Conservation (phyloP, 2,329 filamentous ascomycete genomes). For the Dactylellina haptotyla region DNA sequence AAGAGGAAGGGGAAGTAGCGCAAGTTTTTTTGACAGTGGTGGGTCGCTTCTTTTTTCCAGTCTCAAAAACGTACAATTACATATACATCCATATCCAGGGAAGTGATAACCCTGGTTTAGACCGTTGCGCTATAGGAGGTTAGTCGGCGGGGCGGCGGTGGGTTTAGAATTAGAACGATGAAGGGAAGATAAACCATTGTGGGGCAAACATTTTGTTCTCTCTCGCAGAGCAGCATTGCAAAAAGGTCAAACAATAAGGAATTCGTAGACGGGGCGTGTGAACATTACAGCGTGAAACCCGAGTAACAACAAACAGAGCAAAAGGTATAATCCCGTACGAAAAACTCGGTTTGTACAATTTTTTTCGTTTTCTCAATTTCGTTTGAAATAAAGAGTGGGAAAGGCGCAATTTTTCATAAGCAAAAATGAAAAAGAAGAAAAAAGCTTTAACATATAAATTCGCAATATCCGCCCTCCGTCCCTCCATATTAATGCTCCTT, state of each 20-base stretch:
- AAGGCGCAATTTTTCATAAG: not conserved
- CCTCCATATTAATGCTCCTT: too few species aligned
- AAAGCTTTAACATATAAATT: not conserved
- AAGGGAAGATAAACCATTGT: too few species aligned
- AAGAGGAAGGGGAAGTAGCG: not conserved
- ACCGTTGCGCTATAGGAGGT: too few species aligned
- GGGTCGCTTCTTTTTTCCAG: not conserved
- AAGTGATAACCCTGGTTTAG: not conserved
- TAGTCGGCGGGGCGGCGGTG: too few species aligned
- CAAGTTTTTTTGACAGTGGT: not conserved
- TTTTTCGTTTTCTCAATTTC: not conserved
- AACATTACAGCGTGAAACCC: conserved; percentile 8
- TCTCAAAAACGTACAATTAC: conserved; percentile 2
- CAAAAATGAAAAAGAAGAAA: not conserved
- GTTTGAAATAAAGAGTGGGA: not conserved
- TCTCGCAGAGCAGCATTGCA: too few species aligned
- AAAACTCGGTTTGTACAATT: too few species aligned
- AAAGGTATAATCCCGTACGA: not conserved
- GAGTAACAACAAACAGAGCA: not conserved
- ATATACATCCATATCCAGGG: not conserved
- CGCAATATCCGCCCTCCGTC: too few species aligned
- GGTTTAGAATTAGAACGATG: not conserved
- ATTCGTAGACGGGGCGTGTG: conserved; percentile 17
- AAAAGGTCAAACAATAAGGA: conserved; percentile 1
- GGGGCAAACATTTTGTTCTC: too few species aligned